phyloP scores from a whole-genome alignment of 192 early-diverging fungal species.

The Mortierella antarctica region DNA sequence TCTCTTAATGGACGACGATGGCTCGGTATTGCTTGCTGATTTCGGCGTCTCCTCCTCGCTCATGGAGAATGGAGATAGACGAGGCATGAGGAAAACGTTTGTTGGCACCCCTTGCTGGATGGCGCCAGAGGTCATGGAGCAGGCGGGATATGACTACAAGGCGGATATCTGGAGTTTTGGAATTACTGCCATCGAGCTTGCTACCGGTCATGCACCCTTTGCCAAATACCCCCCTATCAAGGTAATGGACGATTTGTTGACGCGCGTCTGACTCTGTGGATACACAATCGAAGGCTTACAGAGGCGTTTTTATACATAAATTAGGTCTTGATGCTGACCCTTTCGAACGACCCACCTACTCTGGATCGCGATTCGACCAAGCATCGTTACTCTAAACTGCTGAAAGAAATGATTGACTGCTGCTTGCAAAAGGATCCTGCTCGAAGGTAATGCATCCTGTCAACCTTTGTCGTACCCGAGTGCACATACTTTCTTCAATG shows the following conservation, averaged over 20 bases:
- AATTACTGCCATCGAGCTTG: slow-evolving; percentile 86
- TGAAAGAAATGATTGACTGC: slow-evolving; percentile 89
- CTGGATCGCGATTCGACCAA: slow-evolving; percentile 78
- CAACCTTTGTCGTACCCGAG: not conserved
- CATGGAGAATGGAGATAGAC: slow-evolving; percentile 72
- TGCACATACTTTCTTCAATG: not conserved
- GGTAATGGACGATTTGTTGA: slow-evolving; percentile 40
- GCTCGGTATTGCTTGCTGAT: slow-evolving; percentile 70
- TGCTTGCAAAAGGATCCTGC: slow-evolving; percentile 85
- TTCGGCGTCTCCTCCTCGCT: slow-evolving; percentile 78
- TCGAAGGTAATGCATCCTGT: slow-evolving; percentile 56
- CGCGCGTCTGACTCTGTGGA: too few species aligned
- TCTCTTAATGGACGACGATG: slow-evolving; percentile 74
- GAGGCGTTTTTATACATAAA: not conserved
- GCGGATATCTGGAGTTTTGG: slow-evolving; percentile 95
- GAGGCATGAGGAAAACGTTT: slow-evolving; percentile 73
- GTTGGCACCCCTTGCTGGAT: slow-evolving; percentile 80
- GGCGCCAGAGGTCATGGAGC: slow-evolving; percentile 92
- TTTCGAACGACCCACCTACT: slow-evolving; percentile 88
- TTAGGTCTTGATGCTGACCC: slow-evolving; percentile 88
- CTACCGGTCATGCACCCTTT: slow-evolving; percentile 89
- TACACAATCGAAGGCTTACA: too few species aligned
- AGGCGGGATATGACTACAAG: slow-evolving; percentile 88
- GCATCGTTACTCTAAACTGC: slow-evolving; percentile 79
- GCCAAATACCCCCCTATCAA: slow-evolving; percentile 90